Evolutionary conservation across 1,139 yeast species (phyloP).

Genomic region (Geotrichum klebahnii): DNA sequence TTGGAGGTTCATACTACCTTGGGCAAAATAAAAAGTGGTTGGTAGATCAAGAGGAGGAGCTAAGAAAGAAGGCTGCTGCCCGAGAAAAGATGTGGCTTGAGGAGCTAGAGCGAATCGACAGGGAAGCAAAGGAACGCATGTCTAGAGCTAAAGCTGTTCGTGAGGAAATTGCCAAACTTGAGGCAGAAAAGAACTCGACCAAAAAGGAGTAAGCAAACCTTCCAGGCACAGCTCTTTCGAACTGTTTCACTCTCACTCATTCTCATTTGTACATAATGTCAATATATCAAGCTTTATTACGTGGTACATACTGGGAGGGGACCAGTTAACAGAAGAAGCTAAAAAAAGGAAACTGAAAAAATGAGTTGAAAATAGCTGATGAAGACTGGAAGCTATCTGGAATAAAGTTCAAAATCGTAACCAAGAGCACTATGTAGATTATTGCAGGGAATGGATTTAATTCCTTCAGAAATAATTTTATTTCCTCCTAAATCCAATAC

Average conservation of each 20-base stretch:
- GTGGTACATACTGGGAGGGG: too few relatives aligned
- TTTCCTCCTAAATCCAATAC: slow-evolving; percentile 21
- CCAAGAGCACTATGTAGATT: slow-evolving; percentile 3
- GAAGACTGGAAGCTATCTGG: not conserved
- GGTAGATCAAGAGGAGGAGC: slow-evolving; percentile 54
- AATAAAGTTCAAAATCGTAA: slow-evolving; percentile 14
- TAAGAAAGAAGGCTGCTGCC: slow-evolving; percentile 72
- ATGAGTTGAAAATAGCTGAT: not conserved
- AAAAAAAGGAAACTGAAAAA: not conserved
- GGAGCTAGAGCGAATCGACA: slow-evolving; percentile 83
- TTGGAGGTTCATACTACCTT: slow-evolving; percentile 68
- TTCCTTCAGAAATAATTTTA: not conserved
- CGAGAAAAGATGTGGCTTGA: slow-evolving; percentile 88
- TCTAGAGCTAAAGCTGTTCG: slow-evolving; percentile 26
- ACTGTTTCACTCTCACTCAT: not conserved
- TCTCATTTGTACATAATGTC: slow-evolving; percentile 2
- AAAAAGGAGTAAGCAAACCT: not conserved
- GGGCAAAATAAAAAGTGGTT: slow-evolving; percentile 53
- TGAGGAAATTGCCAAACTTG: slow-evolving; percentile 16
- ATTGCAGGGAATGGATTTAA: not conserved
- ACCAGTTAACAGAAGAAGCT: too few relatives aligned
- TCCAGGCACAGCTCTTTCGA: not conserved
- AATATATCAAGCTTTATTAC: not conserved
- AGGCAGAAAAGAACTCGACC: slow-evolving; percentile 1
- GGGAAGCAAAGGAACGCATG: slow-evolving; percentile 51